Evolutionary conservation across 2,329 filamentous ascomycete species (phyloP).

Genomic region (Scytalidium sp.): DNA sequence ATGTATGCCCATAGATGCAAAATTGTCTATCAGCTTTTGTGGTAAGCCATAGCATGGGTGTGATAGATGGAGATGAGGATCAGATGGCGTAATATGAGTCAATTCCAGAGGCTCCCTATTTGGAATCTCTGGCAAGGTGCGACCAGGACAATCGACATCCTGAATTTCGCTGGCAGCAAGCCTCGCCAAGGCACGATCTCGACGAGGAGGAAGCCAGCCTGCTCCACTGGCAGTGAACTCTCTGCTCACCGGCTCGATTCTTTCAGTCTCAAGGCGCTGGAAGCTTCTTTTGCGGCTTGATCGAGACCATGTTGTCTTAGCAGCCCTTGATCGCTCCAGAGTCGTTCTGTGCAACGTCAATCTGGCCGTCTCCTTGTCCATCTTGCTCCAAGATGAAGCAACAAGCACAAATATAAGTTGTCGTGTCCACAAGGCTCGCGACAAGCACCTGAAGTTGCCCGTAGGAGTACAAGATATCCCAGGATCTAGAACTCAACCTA

Average conservation of each 20-base stretch:
- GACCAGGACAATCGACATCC: constrained; percentile 21
- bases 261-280: constrained; percentile 6
- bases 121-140: constrained; percentile 48
- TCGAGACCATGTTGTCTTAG: constrained; percentile 15
- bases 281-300: constrained; percentile 20
- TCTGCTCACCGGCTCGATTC: neutral
- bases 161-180: constrained; percentile 45
- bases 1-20: constrained; percentile 63
- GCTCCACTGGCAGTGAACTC: neutral
- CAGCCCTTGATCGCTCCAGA: constrained; percentile 14
- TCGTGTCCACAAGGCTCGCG: neutral
- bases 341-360: constrained; percentile 18
- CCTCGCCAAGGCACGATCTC: constrained; percentile 4
- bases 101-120: constrained; percentile 50
- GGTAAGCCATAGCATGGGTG: constrained; percentile 65
- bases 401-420: neutral
- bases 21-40: constrained; percentile 57
- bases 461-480: too few relatives aligned
- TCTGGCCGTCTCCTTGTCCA: neutral
- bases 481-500: too few relatives aligned
- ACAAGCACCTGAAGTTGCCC: too few relatives aligned
- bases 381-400: neutral
- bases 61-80: constrained; percentile 57
- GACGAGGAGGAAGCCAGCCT: neutral
- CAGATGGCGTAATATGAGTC: constrained; percentile 49